Percentiles rank a stretch among this genome's conserved stretches.
Evolutionary conservation across 2,329 filamentous ascomycete genomes (phyloP).

Genomic region (Colletotrichum tanaceti): DNA sequence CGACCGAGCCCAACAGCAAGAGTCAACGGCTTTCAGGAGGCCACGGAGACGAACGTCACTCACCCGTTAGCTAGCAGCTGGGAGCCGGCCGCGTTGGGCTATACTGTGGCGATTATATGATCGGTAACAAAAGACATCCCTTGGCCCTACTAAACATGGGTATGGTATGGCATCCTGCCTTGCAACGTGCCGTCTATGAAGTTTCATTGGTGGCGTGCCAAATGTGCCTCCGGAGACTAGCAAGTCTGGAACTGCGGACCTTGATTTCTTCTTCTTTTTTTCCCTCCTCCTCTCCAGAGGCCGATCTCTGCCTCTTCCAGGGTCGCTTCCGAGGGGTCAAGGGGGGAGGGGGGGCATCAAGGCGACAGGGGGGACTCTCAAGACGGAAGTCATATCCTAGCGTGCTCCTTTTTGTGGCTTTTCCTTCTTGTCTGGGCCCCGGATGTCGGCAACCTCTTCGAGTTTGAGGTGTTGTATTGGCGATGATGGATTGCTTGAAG

Average conservation of each 20-base stretch:
- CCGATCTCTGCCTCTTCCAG: constrained; percentile 21
- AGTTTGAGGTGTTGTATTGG: constrained; percentile 7
- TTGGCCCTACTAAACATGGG: background rate
- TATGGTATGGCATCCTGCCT: background rate
- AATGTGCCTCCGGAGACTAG: background rate
- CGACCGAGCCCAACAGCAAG: constrained; percentile 2
- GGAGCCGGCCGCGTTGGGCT: background rate
- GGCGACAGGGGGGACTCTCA: constrained; percentile 22
- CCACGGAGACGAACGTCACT: background rate
- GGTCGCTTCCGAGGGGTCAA: constrained; percentile 12
- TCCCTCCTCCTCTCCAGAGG: background rate
- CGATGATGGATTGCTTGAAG: constrained; percentile 11
- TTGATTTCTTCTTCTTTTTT: constrained; percentile 19
- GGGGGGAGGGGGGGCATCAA: background rate
- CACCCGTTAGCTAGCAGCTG: background rate
- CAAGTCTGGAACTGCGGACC: constrained; percentile 10
- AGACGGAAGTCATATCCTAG: constrained; percentile 37
- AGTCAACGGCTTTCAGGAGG: constrained; percentile 1
- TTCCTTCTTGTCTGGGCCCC: background rate
- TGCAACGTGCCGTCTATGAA: background rate
- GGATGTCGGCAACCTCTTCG: background rate
- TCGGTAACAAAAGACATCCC: background rate
- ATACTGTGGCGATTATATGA: constrained; percentile 23
- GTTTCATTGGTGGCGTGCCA: constrained; percentile 9
- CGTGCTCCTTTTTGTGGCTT: constrained; percentile 3